Evolutionary conservation across 371 early-diverging fungal species (phyloP), one percentile per base, ranked within the genome.

Genomic region (Circinella umbellata): DNA sequence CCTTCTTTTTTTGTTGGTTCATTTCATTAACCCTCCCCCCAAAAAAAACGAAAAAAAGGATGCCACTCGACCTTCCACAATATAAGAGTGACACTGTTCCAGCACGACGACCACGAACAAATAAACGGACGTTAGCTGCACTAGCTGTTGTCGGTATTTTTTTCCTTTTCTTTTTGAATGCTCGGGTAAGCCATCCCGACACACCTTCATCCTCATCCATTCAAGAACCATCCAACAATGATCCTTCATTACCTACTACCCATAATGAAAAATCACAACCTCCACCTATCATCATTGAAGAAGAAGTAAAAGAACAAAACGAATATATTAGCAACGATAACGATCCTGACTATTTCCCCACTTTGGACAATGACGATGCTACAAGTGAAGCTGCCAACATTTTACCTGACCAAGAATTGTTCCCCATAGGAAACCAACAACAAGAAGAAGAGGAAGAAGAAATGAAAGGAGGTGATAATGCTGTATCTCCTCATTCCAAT

Each of bases 11-110:
- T 39, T 39, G 4, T 39, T 39, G 4, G 4, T 10, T 6, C 39
- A 4, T 39, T 39, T 39, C 39, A 39, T 39, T 39, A 39, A n/a
- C n/a, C n/a, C n/a, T n/a, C n/a, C n/a, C n/a, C n/a, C n/a, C n/a
- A n/a, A n/a, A n/a, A n/a, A n/a, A n/a, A n/a, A n/a, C n/a, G n/a
- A n/a, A n/a, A n/a, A n/a, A n/a, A n/a, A 39, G 39, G 36, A 76
- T 76, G 76, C 66, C 70, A 46, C 64, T 54, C 37, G 73, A 76
- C 60, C 57, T 73, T 18, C 73, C 76, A 17, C 67, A 72, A 63
- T 73, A 66, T 37, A 73, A 73, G 59, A 51, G 71, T 10, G 76
- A 76, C 42, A 47, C 70, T 36, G 39, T 51, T n/a, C 53, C 61
- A 39, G 54, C 59, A 20, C 66, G 69, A 51, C 57, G 71, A 9